These are phyloP conservation scores for Candida krabiensis DNA, from an alignment of 805 yeast species.

Conservation along the genomic window DNA sequence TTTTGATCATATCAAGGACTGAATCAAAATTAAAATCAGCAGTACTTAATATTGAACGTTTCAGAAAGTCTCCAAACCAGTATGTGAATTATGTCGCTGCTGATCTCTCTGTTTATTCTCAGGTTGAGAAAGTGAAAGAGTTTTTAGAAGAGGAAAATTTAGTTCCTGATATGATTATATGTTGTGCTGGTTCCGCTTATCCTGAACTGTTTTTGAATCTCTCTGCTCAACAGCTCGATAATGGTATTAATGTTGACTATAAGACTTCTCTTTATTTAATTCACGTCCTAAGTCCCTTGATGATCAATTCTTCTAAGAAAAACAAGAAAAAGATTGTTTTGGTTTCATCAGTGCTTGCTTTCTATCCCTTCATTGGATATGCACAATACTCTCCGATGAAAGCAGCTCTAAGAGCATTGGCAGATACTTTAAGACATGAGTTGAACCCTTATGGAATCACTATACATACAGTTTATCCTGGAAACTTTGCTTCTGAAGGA, in stretches of 20 bases:
- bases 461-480: slow-evolving; percentile 80
- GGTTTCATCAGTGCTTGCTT: slow-evolving; percentile 77
- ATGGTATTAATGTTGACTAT: slow-evolving; percentile 71
- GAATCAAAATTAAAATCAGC: slow-evolving; percentile 54
- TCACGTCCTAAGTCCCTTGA: slow-evolving; percentile 57
- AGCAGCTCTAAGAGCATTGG: slow-evolving; percentile 74
- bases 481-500: slow-evolving; percentile 90
- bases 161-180: slow-evolving; percentile 69
- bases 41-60: slow-evolving; percentile 41
- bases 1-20: slow-evolving; percentile 78
- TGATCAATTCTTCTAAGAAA: slow-evolving; percentile 18
- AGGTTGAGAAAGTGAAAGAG: slow-evolving; percentile 38
- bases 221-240: slow-evolving; percentile 53
- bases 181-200: slow-evolving; percentile 85
- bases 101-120: slow-evolving; percentile 66
- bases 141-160: slow-evolving; percentile 24
- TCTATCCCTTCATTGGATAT: slow-evolving; percentile 89
- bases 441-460: slow-evolving; percentile 62
- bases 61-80: slow-evolving; percentile 31
- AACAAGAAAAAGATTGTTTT: slow-evolving; percentile 52
- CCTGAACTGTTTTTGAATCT: slow-evolving; percentile 79
- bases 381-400: slow-evolving; percentile 88
- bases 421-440: slow-evolving; percentile 82
- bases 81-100: slow-evolving; percentile 49
- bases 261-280: slow-evolving; percentile 67